Base-by-base conservation (phyloP, 169 alveolate genomes). In the Plasmodium gallinaceum region DNA sequence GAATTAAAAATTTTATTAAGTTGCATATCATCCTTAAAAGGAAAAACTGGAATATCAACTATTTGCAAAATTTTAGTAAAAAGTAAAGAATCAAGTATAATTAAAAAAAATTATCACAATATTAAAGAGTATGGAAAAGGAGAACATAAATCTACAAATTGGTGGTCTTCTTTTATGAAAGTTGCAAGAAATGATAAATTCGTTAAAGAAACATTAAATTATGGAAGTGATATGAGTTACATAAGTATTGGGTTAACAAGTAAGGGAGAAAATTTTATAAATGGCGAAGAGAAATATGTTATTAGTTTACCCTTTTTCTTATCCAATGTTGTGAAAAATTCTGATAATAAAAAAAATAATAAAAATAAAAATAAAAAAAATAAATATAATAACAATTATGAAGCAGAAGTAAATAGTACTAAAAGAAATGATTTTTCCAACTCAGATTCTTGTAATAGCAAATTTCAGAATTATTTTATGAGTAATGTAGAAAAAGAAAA, bases 141-240 rank as follows among this genome's bases (percentile, higher is more conserved):
- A 10, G 42, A 9, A 39, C 85, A 85, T 39, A 57, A 46, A 54
- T 14, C 87, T 0, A 60, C 87, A 8, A 32, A 12, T 4, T 85
- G 92, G 92, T 85, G 92, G 92, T 85, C 92, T 5, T 61, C 87
- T 16, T 65, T 85, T 70, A 58, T 85, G 43, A 85, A 85, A 70
- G 72, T 85, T 3, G 85, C 68, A 6, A 68, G 92, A n/a, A 85
- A 85, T 58, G 92, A 85, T 60, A 54, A 68, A 24, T 85, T 7
- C 16, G 16, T 85, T 9, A 71, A 85, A 57, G 92, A 85, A 43
- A 69, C 86, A 14, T 39, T 85, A 26, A 62, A 70, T 39, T 52
- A 22, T 45, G 46, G 78, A 0, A 85, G 54, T 6, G 92, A 69
- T 58, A 46, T 85, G 32, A 46, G 92, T 43, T 85, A 85, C 39